phyloP scores from a whole-genome alignment of 495 filamentous ascomycete species.

The Pyrenopolyporus hunteri region DNA sequence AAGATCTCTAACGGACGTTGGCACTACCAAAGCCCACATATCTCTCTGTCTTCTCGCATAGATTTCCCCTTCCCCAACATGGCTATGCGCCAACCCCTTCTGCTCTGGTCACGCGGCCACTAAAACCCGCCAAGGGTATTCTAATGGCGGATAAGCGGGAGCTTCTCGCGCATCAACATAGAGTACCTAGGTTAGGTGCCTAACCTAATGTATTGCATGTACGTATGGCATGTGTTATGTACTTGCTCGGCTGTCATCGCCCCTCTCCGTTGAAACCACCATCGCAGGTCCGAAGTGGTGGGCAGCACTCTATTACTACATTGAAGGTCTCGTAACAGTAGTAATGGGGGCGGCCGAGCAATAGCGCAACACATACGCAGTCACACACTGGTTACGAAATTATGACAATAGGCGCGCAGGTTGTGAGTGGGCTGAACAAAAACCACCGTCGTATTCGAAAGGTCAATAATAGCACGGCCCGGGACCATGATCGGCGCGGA shows the following conservation, averaged over 20 bases:
- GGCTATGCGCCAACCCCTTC: slow-evolving; percentile 30
- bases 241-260: slow-evolving; percentile 20
- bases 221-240: slow-evolving; percentile 36
- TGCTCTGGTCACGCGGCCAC: slow-evolving; percentile 34
- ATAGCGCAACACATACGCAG: slow-evolving; percentile 21
- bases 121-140: slow-evolving; percentile 31
- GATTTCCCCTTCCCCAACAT: slow-evolving; percentile 17
- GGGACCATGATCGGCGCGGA: slow-evolving; percentile 33
- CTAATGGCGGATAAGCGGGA: slow-evolving; percentile 38
- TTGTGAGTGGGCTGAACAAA: slow-evolving; percentile 17
- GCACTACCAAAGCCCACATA: slow-evolving; percentile 10
- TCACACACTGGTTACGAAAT: slow-evolving; percentile 29
- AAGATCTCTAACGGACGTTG: slow-evolving; percentile 18
- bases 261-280: slow-evolving; percentile 21
- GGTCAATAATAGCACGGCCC: slow-evolving; percentile 23
- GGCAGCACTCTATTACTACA: slow-evolving; percentile 37
- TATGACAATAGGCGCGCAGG: slow-evolving; percentile 6
- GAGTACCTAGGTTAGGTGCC: too few relatives aligned
- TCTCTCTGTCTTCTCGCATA: slow-evolving; percentile 13
- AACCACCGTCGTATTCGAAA: slow-evolving; percentile 32
- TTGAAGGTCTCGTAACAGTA: slow-evolving; percentile 17
- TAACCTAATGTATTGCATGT: too few relatives aligned
- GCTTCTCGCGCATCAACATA: slow-evolving; percentile 17
- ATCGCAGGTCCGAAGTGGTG: slow-evolving; percentile 25
- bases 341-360: slow-evolving; percentile 32